Evolutionary conservation across 805 yeast species (phyloP).

Genomic region (Nakazawaea wickerhamii): DNA sequence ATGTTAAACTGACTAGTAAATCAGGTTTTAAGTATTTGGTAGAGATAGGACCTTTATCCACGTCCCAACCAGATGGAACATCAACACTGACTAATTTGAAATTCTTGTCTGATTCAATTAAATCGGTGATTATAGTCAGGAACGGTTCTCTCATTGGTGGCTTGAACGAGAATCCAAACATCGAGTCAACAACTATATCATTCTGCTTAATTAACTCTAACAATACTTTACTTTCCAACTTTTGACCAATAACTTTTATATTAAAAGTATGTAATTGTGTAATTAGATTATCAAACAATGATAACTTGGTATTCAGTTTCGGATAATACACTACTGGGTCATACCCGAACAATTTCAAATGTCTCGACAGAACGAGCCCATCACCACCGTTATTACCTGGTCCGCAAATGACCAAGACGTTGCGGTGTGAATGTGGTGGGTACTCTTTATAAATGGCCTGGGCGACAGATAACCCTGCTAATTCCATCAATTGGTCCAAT

Average conservation of each 20-base stretch:
- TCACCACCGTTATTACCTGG: conserved; percentile 99
- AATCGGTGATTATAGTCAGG: conserved; percentile 36
- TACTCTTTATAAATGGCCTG: conserved; percentile 68
- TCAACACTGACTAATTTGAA: conserved; percentile 65
- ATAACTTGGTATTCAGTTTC: conserved; percentile 49
- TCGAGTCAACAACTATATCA: conserved; percentile 64
- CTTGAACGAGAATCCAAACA: conserved; percentile 90
- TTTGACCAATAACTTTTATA: conserved; percentile 48
- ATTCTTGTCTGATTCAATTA: conserved; percentile 32
- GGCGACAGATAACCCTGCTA: conserved; percentile 94
- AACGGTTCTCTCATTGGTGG: conserved; percentile 87
- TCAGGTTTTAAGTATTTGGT: conserved; percentile 49
- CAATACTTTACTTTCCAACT: conserved; percentile 23
- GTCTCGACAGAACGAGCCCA: conserved; percentile 94
- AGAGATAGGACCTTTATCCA: conserved; percentile 70
- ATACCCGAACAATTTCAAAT: conserved; percentile 74
- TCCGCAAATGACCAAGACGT: conserved; percentile 73
- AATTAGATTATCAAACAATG: conserved; percentile 52
- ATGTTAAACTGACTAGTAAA: conserved; percentile 78
- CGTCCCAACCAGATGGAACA: conserved; percentile 97
- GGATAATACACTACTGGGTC: conserved; percentile 79
- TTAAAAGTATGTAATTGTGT: conserved; percentile 63
- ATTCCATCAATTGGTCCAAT: conserved; percentile 88
- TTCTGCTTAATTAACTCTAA: conserved; percentile 27
- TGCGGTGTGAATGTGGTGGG: conserved; percentile 42